These are phyloP conservation scores for Rhodomyrtus tomentosa DNA, from an alignment of 345 rosid species.

Conservation along the genomic window DNA sequence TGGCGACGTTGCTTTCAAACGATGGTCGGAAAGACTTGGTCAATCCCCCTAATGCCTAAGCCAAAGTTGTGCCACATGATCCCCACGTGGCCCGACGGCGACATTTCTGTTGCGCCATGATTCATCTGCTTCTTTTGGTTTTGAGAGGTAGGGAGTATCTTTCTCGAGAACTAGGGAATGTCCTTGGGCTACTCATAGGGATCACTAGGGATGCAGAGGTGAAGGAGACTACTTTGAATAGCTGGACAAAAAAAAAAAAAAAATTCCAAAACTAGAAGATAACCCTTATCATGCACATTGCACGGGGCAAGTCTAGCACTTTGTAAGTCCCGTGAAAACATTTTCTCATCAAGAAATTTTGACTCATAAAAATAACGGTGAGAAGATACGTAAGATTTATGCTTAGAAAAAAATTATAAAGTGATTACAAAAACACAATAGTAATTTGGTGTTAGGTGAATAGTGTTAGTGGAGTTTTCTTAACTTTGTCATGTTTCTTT, in stretches of 20 bases:
- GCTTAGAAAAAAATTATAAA: too few species aligned
- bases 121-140: background rate
- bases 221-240: background rate
- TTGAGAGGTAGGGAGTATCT: background rate
- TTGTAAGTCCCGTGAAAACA: background rate
- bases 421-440: background rate
- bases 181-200: background rate
- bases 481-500: background rate
- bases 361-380: background rate
- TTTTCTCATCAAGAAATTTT: background rate
- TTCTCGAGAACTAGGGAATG: background rate
- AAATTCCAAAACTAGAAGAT: too few species aligned
- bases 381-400: too few species aligned
- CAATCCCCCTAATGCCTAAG: background rate
- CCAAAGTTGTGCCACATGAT: background rate
- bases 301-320: background rate
- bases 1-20: background rate
- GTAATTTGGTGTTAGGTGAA: background rate
- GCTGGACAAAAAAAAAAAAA: background rate
- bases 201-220: background rate
- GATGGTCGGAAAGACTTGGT: background rate
- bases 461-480: too few species aligned
- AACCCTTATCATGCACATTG: background rate
- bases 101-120: background rate
- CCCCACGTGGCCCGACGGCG: background rate